A percentile compares a stretch with the other conserved stretches of the same genome.
Conservation (phyloP, 2,329 filamentous ascomycete species). For the Cytospora leucostoma region DNA sequence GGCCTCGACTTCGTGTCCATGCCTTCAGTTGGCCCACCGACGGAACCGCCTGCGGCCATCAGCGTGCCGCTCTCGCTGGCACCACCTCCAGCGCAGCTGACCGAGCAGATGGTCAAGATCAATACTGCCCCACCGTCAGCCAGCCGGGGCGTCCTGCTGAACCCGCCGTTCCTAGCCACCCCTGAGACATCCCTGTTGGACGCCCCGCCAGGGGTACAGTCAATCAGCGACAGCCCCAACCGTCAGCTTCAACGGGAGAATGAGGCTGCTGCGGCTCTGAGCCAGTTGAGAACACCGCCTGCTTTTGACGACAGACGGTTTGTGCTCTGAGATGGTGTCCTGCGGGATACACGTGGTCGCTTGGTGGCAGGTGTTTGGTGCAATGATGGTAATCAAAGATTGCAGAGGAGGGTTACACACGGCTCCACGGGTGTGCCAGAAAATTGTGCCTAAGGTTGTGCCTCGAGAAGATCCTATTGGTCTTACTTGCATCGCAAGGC, state of each 20-base stretch:
- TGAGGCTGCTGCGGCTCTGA: slow-evolving; percentile 24
- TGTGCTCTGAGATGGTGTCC: neutral
- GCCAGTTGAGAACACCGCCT: slow-evolving; percentile 19
- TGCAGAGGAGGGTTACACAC: too few relatives aligned
- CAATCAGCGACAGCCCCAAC: slow-evolving; percentile 17
- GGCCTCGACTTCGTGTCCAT: slow-evolving; percentile 20
- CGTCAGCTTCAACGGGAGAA: slow-evolving; percentile 23
- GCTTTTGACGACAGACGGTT: slow-evolving; percentile 20
- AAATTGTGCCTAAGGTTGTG: neutral
- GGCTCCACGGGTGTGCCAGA: too few relatives aligned
- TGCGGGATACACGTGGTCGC: neutral
- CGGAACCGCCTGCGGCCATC: neutral
- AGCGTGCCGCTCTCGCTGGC: neutral
- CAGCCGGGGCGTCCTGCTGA: neutral
- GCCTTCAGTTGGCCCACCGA: neutral
- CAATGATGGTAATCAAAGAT: neutral
- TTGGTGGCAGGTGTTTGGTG: neutral
- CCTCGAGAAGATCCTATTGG: neutral
- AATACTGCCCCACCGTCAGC: slow-evolving; percentile 8
- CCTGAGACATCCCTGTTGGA: neutral
- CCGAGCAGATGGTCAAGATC: slow-evolving; percentile 14
- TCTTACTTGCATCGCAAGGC: neutral
- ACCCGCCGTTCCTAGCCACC: neutral
- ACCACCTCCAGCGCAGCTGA: slow-evolving; percentile 9
- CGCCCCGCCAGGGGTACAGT: neutral